Conservation (phyloP, 73 alveolate genomes). For the Symbiodinium natans region DNA sequence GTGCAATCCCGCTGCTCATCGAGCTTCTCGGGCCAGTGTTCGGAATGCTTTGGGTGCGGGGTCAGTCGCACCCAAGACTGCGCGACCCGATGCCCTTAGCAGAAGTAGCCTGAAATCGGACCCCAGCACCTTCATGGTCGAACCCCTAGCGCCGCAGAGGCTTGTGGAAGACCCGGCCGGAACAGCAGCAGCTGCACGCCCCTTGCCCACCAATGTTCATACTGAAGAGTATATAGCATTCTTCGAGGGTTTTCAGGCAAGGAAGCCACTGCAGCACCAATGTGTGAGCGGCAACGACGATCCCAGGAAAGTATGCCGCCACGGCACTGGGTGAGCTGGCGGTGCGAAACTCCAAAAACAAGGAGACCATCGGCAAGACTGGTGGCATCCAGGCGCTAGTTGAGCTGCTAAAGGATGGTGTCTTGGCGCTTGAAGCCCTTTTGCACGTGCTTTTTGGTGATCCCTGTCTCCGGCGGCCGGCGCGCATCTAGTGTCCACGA, state of each 20-base stretch:
- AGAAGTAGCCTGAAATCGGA: no score
- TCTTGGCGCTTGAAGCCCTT: not conserved
- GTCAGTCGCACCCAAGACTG: no score
- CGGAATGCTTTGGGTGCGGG: not conserved
- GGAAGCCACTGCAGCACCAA: not conserved
- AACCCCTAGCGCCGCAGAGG: not conserved
- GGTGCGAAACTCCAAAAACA: constrained; percentile 25
- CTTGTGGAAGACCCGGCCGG: constrained; percentile 32
- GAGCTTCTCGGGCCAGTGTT: not conserved
- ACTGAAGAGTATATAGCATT: not conserved
- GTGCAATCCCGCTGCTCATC: constrained; percentile 36
- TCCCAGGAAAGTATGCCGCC: constrained; percentile 45
- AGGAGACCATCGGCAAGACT: constrained; percentile 50
- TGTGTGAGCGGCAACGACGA: not conserved
- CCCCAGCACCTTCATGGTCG: not conserved
- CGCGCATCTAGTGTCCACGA: not conserved
- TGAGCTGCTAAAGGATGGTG: constrained; percentile 13
- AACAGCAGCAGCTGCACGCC: constrained; percentile 50
- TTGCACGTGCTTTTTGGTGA: not conserved
- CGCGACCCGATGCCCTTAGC: not conserved
- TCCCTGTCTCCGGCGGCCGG: no score
- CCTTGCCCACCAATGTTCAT: not conserved
- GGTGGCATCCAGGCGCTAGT: constrained; percentile 50
- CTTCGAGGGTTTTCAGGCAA: not conserved
- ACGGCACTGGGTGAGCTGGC: constrained; percentile 66